Evolutionary conservation across 2,329 filamentous ascomycete genomes (phyloP), one percentile per base, ranked within the genome.

Genomic region (Dendrostoma leiphaemia): DNA sequence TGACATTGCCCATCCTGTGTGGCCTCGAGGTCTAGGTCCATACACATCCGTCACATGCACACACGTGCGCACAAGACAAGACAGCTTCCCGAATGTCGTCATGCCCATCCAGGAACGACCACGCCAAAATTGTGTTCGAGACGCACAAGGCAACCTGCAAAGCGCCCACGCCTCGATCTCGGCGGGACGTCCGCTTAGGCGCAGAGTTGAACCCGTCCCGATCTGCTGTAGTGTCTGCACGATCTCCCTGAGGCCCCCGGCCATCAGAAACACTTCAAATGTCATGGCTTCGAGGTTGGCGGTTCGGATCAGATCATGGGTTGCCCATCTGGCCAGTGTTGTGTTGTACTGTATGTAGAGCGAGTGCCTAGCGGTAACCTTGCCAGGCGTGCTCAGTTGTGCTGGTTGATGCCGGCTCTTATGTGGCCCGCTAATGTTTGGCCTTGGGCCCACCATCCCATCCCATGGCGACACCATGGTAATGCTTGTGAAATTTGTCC

Each of bases 231-330:
- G 10, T 15, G 6, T 26, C 15, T 35, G 26, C 35, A n/a, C 28
- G 26, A 48, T 28, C 28, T 43, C 17, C 34, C 28, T n/a, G n/a
- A 34, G 15, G 29, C 35, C 37, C 35, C 28, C 29, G 40, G 47
- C 19, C 13, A 29, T 47, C 40, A 38, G 48, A 29, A 43, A 47
- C 34, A 23, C 32, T 43, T 23, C 32, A 41, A 43, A 55, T 48
- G 48, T 55, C 48, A 55, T 48, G 31, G 21, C 34, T 41, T 35
- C 26, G 51, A 35, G 43, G 35, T 21, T 15, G 19, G 34, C 41
- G 19, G 21, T 37, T 41, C 32, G 45, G 26, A 34, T 51, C 48
- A 51, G 53, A 51, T 51, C 52, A 45, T 54, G 34, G 45, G 47
- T 38, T 35, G 24, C 32, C 23, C 26, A 34, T 47, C 17, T 13